Percentiles rank a stretch among this genome's conserved stretches.
Evolutionary conservation across 2,329 filamentous ascomycete genomes (phyloP).

Genomic region (Fusarium sp.): DNA sequence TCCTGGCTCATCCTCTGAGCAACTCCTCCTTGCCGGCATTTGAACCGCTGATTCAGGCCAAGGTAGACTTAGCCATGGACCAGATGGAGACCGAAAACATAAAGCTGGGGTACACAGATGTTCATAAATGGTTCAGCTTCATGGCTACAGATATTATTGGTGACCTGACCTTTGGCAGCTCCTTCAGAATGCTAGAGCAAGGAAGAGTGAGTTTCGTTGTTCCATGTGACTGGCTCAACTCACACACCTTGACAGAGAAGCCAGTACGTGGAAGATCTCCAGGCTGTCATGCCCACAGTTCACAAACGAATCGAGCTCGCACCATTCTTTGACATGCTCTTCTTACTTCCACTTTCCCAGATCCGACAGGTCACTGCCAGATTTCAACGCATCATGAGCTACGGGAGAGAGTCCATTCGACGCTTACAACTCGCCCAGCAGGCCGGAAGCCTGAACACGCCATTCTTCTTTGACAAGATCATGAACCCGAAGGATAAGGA

Average conservation of each 20-base stretch:
- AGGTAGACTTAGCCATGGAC: neutral
- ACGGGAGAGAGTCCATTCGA: neutral
- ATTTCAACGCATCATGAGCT: neutral
- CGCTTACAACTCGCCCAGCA: neutral
- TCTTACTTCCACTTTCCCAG: neutral
- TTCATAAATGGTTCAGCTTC: constrained; percentile 5
- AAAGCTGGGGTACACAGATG: neutral
- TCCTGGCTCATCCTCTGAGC: neutral
- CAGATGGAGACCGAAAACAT: neutral
- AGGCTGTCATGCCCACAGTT: neutral
- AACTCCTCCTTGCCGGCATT: neutral
- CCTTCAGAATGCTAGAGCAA: constrained; percentile 4
- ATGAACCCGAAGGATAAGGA: neutral
- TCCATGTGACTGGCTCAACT: neutral
- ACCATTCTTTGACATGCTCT: neutral
- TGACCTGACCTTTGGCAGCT: constrained; percentile 4
- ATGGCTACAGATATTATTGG: constrained; percentile 17
- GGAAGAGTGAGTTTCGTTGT: neutral
- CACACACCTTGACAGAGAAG: neutral
- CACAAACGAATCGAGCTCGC: neutral
- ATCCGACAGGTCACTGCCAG: neutral
- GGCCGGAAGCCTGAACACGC: neutral
- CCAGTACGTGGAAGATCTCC: neutral
- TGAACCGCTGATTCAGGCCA: neutral
- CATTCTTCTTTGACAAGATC: constrained; percentile 2